phyloP scores from a whole-genome alignment of 768 basidiomycete genomes.

The Sarcomyxa edulis region DNA sequence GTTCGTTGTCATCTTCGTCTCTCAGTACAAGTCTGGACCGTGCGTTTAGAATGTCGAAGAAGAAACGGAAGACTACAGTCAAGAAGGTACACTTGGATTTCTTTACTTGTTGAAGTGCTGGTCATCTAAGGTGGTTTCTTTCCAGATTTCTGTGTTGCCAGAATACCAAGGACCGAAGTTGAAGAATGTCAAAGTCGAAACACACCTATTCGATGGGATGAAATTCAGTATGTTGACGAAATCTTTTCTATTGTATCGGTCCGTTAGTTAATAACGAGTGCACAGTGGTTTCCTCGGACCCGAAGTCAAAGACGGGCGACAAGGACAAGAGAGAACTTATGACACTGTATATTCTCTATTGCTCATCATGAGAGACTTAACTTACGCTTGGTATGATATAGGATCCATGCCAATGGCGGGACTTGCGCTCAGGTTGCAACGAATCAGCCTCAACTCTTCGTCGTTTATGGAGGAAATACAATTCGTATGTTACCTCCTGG shows the following conservation, averaged over 20 bases:
- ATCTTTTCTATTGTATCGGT: background rate
- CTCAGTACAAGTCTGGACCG: no score
- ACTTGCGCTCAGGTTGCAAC: constrained; percentile 55
- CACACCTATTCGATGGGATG: constrained; percentile 65
- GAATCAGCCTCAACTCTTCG: constrained; percentile 44
- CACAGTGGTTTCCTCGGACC: constrained; percentile 74
- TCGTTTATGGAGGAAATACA: constrained; percentile 65
- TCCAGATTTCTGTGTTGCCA: constrained; percentile 54
- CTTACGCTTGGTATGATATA: constrained; percentile 20
- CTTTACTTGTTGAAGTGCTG: no score
- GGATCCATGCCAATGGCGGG: constrained; percentile 71
- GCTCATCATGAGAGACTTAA: background rate
- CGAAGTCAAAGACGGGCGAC: constrained; percentile 60
- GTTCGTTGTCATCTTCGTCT: constrained; percentile 8
- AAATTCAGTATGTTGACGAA: constrained; percentile 84
- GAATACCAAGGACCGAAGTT: constrained; percentile 64
- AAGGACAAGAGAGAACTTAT: constrained; percentile 66
- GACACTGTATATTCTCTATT: constrained; percentile 45
- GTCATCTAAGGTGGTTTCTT: background rate
- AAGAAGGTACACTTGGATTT: constrained; percentile 41
- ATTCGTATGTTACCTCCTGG: constrained; percentile 47
- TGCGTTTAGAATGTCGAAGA: constrained; percentile 34
- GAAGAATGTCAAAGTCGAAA: constrained; percentile 52
- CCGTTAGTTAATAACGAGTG: background rate
- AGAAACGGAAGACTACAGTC: constrained; percentile 50